Base-by-base conservation (phyloP, 202 grass and related monocot species). In the Panicum hallii region DNA sequence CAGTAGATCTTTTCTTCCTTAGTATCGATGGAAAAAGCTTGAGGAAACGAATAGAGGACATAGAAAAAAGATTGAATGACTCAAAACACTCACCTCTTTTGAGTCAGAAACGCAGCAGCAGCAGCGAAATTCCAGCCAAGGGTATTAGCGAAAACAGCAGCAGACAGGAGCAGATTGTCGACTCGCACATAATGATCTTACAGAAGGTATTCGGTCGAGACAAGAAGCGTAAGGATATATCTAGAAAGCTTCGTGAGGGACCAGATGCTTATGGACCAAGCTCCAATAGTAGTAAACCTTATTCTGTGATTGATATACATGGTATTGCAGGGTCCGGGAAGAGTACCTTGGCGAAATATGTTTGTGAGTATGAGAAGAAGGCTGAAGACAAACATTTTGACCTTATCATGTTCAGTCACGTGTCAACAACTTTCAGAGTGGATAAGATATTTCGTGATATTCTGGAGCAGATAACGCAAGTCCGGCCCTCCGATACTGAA, bases 321-420 rank as follows among this genome's bases (percentile, higher is more conserved):
- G 87, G 82, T 5, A 72, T 89, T 49, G 7, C 77, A 67, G 83
- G 87, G 3, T 89, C 41, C 0, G 87, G 87, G 1, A 89, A 89
- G 77, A 89, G 28, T 22, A 82, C 88, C 3, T 19, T 82, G 1
- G 82, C 88, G 34, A 28, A 86, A 0, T 86, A 82, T 23, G 44
- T 90, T 9, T 86, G 70, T 86, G 54, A 82, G 5, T 7, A 0
- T 16, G 10, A 38, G 83, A 90, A 3, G 40, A 43, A 70, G 46
- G 43, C 0, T 0, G 64, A 69, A 34, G 63, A 1, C 9, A 79
- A 72, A 8, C 41, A 86, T 48, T 90, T 90, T 1, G 1, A 63
- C 13, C 15, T 0, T 48, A 1, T 90, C 3, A 82, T 90, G 10
- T 82, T 70, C 68, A 69, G 20, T 10, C 40, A 72, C 7, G 71